Percentiles rank a stretch among this genome's conserved stretches.
phyloP scores from a whole-genome alignment of 805 yeast species.

The Candida patagonica region DNA sequence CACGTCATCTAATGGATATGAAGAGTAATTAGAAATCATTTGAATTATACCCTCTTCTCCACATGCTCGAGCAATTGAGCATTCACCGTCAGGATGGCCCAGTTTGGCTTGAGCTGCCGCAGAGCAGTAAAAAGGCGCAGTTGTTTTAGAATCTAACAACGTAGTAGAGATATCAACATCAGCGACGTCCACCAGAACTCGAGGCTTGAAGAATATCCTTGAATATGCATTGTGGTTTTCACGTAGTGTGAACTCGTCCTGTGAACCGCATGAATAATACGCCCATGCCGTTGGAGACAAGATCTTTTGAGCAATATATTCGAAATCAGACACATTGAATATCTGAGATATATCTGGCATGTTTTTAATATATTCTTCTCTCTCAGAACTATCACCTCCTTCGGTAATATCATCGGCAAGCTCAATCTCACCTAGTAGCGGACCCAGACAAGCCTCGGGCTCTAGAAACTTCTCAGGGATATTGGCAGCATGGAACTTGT shows the following conservation, averaged over 20 bases:
- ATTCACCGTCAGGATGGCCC: constrained; percentile 28
- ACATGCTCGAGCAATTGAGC: constrained; percentile 28
- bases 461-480: constrained; percentile 20
- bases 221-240: constrained; percentile 37
- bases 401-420: no score
- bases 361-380: not conserved
- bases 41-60: constrained; percentile 35
- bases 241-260: constrained; percentile 38
- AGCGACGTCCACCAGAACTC: constrained; percentile 32
- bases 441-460: constrained; percentile 12
- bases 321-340: constrained; percentile 16
- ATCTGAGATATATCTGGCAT: constrained; percentile 15
- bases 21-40: constrained; percentile 31
- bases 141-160: constrained; percentile 39
- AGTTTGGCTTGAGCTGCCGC: constrained; percentile 30
- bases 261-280: constrained; percentile 40
- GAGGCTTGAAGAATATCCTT: constrained; percentile 39
- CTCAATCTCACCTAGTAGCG: constrained; percentile 3
- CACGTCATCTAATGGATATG: constrained; percentile 24
- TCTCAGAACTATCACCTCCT: no score
- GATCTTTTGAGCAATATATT: constrained; percentile 12
- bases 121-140: constrained; percentile 37
- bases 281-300: constrained; percentile 17
- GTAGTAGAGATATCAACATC: constrained; percentile 36
- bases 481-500: constrained; percentile 18